Evolutionary conservation across 108 stramenopile genomes (phyloP).

Genomic region (Conticribra guillardii): DNA sequence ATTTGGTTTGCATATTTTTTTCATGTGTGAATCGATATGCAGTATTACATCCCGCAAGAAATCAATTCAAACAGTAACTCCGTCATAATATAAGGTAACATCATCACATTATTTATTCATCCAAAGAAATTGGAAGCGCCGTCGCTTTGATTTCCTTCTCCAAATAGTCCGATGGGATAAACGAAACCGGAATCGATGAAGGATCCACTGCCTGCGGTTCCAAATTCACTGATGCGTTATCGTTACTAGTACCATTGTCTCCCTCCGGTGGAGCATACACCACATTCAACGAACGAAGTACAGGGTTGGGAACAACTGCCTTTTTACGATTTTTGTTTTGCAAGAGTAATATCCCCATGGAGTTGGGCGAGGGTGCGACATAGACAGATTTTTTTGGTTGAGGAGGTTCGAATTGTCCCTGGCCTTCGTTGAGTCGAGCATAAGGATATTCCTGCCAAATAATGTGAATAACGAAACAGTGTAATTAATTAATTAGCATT

Average conservation of each 20-base stretch:
- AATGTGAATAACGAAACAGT: no score
- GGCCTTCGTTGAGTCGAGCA: constrained; percentile 72
- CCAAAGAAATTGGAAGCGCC: neutral
- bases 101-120: neutral
- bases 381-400: constrained; percentile 78
- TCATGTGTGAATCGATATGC: no score
- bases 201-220: constrained; percentile 59
- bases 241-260: constrained; percentile 6
- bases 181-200: constrained; percentile 62
- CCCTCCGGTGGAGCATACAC: constrained; percentile 70
- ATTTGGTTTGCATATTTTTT: no score
- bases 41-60: no score
- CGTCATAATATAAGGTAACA: no score
- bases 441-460: constrained; percentile 71
- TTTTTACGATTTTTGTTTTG: constrained; percentile 58
- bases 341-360: constrained; percentile 83
- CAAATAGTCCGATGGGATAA: constrained; percentile 50
- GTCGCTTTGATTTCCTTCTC: constrained; percentile 58
- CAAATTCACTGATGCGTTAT: constrained; percentile 7
- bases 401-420: constrained; percentile 82
- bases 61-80: no score
- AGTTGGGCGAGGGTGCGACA: constrained; percentile 74
- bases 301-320: constrained; percentile 60
- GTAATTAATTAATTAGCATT: no score
- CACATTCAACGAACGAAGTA: constrained; percentile 66